A percentile compares a stretch with the other conserved stretches of the same genome.
These are phyloP conservation scores for Aspergillus nomiae DNA, from an alignment of 2,329 filamentous ascomycete species.

Conservation along the genomic window DNA sequence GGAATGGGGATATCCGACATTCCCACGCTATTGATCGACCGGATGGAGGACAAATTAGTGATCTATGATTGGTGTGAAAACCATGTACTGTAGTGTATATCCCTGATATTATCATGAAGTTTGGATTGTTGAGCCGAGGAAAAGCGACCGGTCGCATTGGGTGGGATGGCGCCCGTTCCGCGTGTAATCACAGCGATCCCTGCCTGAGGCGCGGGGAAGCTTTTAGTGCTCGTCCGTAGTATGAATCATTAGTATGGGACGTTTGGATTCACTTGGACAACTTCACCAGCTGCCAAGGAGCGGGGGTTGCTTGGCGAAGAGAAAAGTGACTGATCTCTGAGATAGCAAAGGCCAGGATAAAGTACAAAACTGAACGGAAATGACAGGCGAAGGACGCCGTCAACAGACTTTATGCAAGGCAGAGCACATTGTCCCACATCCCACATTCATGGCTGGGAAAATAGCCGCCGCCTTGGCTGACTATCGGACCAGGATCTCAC, in stretches of 20 bases:
- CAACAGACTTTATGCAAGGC: not conserved
- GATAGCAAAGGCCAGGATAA: not conserved
- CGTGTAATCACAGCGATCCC: not conserved
- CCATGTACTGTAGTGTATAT: not conserved
- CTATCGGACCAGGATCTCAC: not conserved
- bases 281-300: not conserved
- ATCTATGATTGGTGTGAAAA: not conserved
- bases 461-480: not conserved
- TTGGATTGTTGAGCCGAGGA: not conserved
- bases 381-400: not conserved
- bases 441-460: not conserved
- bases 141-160: not conserved
- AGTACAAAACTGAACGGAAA: not conserved
- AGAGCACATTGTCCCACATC: not conserved
- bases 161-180: not conserved
- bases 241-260: not conserved
- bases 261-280: not conserved
- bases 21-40: constrained; percentile 16
- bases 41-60: not conserved
- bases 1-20: constrained; percentile 22
- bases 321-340: not conserved
- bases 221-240: not conserved
- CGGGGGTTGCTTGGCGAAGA: not conserved
- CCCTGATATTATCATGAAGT: not conserved
- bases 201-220: not conserved